Evolutionary conservation across 1,139 yeast genomes (phyloP).

Genomic region (Yamadazyma dushanensis): DNA sequence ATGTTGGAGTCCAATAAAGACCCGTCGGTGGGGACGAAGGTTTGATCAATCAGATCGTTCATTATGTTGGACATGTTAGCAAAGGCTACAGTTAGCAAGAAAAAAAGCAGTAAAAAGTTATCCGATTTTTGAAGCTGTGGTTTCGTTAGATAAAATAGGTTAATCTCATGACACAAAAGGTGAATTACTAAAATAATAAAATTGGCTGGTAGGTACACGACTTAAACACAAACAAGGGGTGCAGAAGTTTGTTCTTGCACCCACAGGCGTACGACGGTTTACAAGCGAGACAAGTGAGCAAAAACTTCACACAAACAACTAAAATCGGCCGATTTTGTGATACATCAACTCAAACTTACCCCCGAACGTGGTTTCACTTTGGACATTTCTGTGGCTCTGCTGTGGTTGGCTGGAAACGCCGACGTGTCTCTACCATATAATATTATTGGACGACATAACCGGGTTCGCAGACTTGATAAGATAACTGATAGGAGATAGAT

Average conservation of each 20-base stretch:
- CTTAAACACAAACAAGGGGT: slow-evolving; percentile 1
- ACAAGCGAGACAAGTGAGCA: no score
- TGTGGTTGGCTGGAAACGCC: no score
- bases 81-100: not conserved
- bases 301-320: no score
- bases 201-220: not conserved
- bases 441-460: not conserved
- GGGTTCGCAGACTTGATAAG: slow-evolving; percentile 2
- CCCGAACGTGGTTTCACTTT: no score
- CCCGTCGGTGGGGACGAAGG: not conserved
- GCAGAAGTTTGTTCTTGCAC: no score
- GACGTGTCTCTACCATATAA: not conserved
- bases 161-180: slow-evolving; percentile 7
- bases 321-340: no score
- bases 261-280: slow-evolving; percentile 1
- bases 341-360: no score
- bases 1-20: slow-evolving; percentile 5
- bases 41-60: slow-evolving; percentile 1
- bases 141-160: slow-evolving; percentile 2
- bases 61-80: slow-evolving; percentile 1
- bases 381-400: no score
- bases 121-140: slow-evolving; percentile 2
- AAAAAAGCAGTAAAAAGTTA: slow-evolving; percentile 2
- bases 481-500: slow-evolving; percentile 1
- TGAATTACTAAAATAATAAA: slow-evolving; percentile 1